These are phyloP conservation scores for Russula vinacea DNA, from an alignment of 768 basidiomycete species.

Conservation along the genomic window DNA sequence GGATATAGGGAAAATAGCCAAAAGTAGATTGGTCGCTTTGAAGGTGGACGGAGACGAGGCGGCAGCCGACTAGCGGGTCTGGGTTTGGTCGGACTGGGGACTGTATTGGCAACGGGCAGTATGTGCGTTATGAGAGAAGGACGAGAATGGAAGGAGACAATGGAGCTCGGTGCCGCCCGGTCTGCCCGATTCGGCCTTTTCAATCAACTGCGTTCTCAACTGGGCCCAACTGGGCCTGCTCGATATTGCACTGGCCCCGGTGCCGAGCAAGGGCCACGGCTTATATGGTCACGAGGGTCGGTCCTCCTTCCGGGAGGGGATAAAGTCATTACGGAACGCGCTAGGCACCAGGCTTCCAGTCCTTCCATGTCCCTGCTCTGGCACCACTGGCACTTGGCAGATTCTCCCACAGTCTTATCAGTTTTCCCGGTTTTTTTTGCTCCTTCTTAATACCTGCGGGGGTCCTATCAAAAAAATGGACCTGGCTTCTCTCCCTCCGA, in stretches of 20 bases:
- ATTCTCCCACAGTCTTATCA: constrained; percentile 11
- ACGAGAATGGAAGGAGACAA: not conserved
- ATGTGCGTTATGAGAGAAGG: not conserved
- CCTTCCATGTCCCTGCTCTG: not conserved
- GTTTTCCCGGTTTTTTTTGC: not conserved
- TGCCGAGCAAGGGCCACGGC: not conserved
- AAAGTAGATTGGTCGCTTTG: constrained; percentile 55
- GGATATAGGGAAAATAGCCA: constrained; percentile 76
- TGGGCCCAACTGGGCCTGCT: not conserved
- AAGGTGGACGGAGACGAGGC: constrained; percentile 38
- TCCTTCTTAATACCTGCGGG: not conserved
- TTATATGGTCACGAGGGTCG: not conserved
- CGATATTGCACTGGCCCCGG: not conserved
- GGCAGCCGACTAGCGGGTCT: not conserved
- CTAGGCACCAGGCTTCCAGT: not conserved
- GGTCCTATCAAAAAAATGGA: not conserved
- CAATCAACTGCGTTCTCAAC: not conserved
- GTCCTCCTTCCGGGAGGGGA: not conserved
- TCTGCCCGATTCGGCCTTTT: not conserved
- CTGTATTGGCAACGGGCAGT: not conserved
- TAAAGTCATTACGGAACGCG: not conserved
- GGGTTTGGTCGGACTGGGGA: too few relatives aligned
- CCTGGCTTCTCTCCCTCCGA: constrained; percentile 1
- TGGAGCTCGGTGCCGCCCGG: too few relatives aligned
- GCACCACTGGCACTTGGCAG: not conserved